Evolutionary conservation across 2,329 filamentous ascomycete species (phyloP), one percentile per base, ranked within the genome.

Genomic region (Pseudogymnoascus sp.): DNA sequence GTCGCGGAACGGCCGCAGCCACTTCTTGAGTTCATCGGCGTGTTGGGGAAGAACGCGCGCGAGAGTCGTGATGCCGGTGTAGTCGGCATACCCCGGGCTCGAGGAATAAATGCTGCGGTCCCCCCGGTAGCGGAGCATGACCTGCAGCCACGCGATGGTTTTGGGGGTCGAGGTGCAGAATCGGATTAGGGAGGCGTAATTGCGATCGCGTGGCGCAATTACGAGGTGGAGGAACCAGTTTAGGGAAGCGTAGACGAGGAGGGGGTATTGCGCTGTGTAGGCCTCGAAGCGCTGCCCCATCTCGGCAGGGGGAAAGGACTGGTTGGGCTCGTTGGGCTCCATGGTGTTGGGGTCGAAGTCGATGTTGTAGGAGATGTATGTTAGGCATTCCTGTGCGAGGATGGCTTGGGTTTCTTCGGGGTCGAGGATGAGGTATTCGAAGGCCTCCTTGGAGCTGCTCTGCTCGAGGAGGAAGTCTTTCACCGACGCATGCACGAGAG

Each of bases 281-380:
- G 10, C 8, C 23, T 52, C 45, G 8, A 52, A 52, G 26, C 45
- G 45, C 14, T 7, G 45, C 1, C 45, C 45, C 45, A 52, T 52
- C 8, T 52, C 45, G 23, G n/a, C 26, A 2, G 45, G 26, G 8
- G 45, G 26, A 4, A 52, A 52, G 45, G 45, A 52, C 26, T 7
- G 10, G 8, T 29, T 4, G 1, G 45, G 26, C 31, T 52, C 45
- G 45, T 31, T 26, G 23, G 45, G 14, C 26, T 52, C 3, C 45
- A 52, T 31, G 45, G 45, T 52, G 23, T 52, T 52, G 45, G 45
- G 45, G n/a, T 52, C 45, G 26, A 52, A 52, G 45, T 52, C 45
- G 14, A 52, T 16, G 7, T 52, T 52, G 14, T 52, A 52, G 29
- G 45, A 52, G 14, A 52, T 52, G 14, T 52, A 52, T 19, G 45